A percentile compares a stretch with the other conserved stretches of the same genome.
These are phyloP conservation scores for Solanum aculeatissimum DNA, from an alignment of 305 asterid genomes.

Conservation along the genomic window DNA sequence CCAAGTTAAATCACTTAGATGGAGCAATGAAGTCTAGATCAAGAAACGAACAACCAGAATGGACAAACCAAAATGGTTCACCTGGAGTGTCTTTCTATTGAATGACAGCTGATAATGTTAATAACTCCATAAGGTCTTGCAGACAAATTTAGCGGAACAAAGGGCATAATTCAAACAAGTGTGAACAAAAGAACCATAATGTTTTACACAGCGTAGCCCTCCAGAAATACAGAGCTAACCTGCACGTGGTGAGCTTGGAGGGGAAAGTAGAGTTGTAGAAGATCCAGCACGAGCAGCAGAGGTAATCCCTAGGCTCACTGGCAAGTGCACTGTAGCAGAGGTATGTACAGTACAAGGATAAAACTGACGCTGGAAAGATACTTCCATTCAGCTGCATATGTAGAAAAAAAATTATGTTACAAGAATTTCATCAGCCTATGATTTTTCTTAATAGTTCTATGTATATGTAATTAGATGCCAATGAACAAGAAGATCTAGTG, in stretches of 20 bases:
- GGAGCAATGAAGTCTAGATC: not conserved
- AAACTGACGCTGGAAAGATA: constrained; percentile 66
- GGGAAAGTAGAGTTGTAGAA: constrained; percentile 71
- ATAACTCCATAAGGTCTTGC: not conserved
- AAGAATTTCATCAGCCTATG: not conserved
- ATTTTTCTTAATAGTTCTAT: not conserved
- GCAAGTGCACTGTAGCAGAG: constrained; percentile 80
- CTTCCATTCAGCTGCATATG: constrained; percentile 51
- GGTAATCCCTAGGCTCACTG: constrained; percentile 79
- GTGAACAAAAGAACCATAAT: not conserved
- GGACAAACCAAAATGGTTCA: not conserved
- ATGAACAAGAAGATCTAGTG: not conserved
- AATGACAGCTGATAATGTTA: not conserved
- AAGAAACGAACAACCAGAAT: not conserved
- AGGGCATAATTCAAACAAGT: not conserved
- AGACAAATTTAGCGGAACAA: not conserved
- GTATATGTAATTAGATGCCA: not conserved
- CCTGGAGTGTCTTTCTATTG: not conserved
- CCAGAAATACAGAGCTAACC: constrained; percentile 16
- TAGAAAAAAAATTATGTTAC: not conserved
- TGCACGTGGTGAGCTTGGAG: constrained; percentile 84
- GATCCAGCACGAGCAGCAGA: constrained; percentile 89
- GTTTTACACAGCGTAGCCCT: not conserved
- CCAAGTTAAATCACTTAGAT: not conserved
- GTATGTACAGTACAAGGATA: constrained; percentile 76